Evolutionary conservation across 164 flowering plant species (phyloP).

Genomic region (Kingdonia uniflora): DNA sequence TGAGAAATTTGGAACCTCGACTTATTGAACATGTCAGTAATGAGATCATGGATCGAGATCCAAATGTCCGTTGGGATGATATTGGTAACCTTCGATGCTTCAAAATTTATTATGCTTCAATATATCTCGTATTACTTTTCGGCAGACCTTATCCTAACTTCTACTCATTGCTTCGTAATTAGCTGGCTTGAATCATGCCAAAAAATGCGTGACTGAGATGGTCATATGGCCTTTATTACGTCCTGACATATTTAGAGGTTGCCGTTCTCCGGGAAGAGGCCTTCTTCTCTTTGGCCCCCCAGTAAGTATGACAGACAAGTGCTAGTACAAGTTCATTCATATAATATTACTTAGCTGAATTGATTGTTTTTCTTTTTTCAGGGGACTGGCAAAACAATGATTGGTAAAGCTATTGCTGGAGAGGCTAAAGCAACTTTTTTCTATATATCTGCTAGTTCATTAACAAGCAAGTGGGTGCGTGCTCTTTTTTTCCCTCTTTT

Average conservation of each 20-base stretch:
- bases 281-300: slow-evolving; percentile 99
- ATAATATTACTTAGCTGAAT: background rate
- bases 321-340: background rate
- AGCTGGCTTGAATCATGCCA: slow-evolving; percentile 99
- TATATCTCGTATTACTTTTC: background rate
- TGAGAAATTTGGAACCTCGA: slow-evolving; percentile 93
- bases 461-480: slow-evolving; percentile 99
- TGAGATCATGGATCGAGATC: slow-evolving; percentile 96
- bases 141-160: background rate
- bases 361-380: slow-evolving; percentile 16
- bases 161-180: background rate
- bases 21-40: slow-evolving; percentile 95
- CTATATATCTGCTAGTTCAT: slow-evolving; percentile 97
- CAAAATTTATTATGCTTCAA: background rate
- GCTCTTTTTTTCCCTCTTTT: slow-evolving; percentile 3
- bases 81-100: slow-evolving; percentile 47
- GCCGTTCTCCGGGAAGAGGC: slow-evolving; percentile 98
- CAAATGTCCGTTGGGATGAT: slow-evolving; percentile 97
- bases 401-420: slow-evolving; percentile 99
- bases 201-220: slow-evolving; percentile 98
- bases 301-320: slow-evolving; percentile 30
- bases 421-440: slow-evolving; percentile 99
- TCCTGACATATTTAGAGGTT: slow-evolving; percentile 96
- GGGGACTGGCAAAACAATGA: slow-evolving; percentile 99
- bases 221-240: slow-evolving; percentile 98